Evolutionary conservation across 2,329 filamentous ascomycete species (phyloP).

Genomic region (Fusarium brevicatenulatum): DNA sequence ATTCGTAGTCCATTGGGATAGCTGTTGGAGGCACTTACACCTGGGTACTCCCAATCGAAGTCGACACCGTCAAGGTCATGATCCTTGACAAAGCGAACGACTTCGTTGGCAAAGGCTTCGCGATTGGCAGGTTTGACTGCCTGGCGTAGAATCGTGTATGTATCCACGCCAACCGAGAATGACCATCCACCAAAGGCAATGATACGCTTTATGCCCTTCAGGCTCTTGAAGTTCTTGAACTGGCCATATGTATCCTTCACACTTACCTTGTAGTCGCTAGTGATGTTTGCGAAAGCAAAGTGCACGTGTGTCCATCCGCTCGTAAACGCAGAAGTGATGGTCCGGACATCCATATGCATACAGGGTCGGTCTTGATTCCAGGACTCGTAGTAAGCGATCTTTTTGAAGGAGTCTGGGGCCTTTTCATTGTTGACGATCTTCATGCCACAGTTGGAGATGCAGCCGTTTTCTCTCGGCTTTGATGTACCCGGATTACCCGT

Average conservation of each 20-base stretch:
- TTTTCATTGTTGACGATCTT: neutral
- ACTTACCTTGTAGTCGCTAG: neutral
- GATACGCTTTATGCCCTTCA: neutral
- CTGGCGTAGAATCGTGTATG: neutral
- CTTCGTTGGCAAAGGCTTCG: conserved; percentile 45
- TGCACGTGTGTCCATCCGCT: neutral
- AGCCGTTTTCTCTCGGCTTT: neutral
- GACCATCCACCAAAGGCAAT: neutral
- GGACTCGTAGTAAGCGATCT: neutral
- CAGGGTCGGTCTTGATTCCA: neutral
- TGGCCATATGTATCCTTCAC: neutral
- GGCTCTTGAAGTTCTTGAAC: neutral
- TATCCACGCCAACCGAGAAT: neutral
- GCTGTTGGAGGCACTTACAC: neutral
- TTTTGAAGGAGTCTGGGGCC: neutral
- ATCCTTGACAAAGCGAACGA: conserved; percentile 51
- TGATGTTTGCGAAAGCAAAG: neutral
- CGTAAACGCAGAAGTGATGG: neutral
- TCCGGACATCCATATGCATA: neutral
- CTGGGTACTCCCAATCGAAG: conserved; percentile 56
- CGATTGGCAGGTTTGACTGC: neutral
- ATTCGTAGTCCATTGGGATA: no score
- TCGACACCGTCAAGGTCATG: conserved; percentile 54
- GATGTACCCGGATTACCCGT: neutral
- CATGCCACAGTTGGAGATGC: neutral